Evolutionary conservation across 768 basidiomycete genomes (phyloP).

Genomic region (Pisolithus orientalis): DNA sequence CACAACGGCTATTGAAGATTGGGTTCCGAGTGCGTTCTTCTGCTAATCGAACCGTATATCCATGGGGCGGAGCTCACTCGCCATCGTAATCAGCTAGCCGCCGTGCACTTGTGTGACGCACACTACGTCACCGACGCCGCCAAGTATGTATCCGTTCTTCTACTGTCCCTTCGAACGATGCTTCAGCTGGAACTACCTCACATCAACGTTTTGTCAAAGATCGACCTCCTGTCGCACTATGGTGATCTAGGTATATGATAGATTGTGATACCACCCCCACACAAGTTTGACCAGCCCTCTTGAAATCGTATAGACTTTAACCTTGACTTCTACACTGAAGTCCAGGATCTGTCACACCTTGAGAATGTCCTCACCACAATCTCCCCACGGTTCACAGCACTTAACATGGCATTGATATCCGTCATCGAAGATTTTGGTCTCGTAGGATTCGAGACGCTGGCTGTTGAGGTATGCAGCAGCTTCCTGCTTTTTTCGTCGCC

Average conservation of each 20-base stretch:
- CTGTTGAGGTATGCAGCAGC: constrained; percentile 68
- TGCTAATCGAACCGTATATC: background rate
- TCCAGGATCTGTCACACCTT: constrained; percentile 89
- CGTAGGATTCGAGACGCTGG: constrained; percentile 94
- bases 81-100: constrained; percentile 59
- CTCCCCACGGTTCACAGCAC: constrained; percentile 62
- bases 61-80: background rate
- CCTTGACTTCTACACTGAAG: constrained; percentile 96
- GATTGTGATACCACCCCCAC: background rate
- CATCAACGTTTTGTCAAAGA: constrained; percentile 93
- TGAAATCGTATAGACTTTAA: constrained; percentile 70
- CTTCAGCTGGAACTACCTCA: constrained; percentile 98
- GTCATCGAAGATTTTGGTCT: constrained; percentile 91
- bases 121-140: constrained; percentile 95
- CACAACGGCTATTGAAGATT: constrained; percentile 54
- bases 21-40: constrained; percentile 74
- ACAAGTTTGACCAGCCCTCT: background rate
- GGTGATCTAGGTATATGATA: constrained; percentile 75
- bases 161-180: constrained; percentile 93
- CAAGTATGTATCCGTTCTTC: constrained; percentile 89
- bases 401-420: constrained; percentile 89
- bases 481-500: background rate
- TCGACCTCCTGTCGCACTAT: constrained; percentile 85
- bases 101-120: constrained; percentile 93
- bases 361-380: constrained; percentile 63